Percentiles rank a stretch among this genome's conserved stretches.
Evolutionary conservation across 495 filamentous ascomycete genomes (phyloP).

Genomic region (Penicillium cataractarum): DNA sequence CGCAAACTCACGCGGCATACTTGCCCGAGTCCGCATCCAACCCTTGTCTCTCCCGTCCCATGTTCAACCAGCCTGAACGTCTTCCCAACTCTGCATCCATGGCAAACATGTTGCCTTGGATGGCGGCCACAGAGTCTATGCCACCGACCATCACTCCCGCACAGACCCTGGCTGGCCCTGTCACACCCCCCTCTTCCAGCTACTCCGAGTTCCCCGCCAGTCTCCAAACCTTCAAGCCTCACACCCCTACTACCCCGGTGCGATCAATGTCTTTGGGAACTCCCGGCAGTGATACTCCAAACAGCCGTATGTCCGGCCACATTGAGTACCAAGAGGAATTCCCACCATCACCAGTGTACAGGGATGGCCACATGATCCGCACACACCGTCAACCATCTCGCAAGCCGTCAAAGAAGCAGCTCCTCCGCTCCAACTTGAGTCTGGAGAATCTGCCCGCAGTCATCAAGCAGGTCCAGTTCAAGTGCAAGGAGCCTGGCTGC

Average conservation of each 20-base stretch:
- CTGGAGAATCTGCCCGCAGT: conserved; percentile 47
- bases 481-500: conserved; percentile 52
- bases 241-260: conserved; percentile 47
- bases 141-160: conserved; percentile 45
- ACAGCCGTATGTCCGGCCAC: conserved; percentile 44
- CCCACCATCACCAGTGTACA: conserved; percentile 42
- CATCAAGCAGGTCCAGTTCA: conserved; percentile 52
- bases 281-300: conserved; percentile 41
- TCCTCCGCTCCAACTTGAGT: conserved; percentile 43
- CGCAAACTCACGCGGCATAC: conserved; percentile 36
- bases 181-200: conserved; percentile 46
- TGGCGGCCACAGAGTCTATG: conserved; percentile 42
- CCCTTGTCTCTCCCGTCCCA: conserved; percentile 48
- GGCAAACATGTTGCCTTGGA: conserved; percentile 48
- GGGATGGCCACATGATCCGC: conserved; percentile 36
- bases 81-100: conserved; percentile 48
- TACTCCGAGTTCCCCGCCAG: conserved; percentile 48
- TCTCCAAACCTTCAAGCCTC: conserved; percentile 41
- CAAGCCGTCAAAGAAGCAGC: conserved; percentile 44
- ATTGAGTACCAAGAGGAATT: conserved; percentile 46
- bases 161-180: conserved; percentile 38
- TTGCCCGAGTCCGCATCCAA: conserved; percentile 49
- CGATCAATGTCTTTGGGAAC: conserved; percentile 47
- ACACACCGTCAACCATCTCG: conserved; percentile 39
- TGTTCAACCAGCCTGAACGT: conserved; percentile 47